Evolutionary conservation across 2,329 filamentous ascomycete species (phyloP).

Genomic region (Xylariaceae sp.): DNA sequence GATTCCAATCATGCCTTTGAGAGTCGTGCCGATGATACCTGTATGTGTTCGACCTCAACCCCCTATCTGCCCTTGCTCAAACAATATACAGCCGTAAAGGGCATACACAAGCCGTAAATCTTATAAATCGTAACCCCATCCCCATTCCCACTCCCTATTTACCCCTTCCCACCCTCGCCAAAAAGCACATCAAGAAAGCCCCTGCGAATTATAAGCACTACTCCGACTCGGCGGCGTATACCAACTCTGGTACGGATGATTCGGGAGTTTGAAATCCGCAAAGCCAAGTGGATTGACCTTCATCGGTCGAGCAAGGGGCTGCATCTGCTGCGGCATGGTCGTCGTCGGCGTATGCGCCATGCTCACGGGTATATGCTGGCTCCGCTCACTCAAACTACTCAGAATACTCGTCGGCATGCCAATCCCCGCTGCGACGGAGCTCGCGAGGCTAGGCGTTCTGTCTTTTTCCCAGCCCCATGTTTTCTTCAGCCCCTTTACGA

Average conservation of each 20-base stretch:
- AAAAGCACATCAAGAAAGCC: constrained; percentile 16
- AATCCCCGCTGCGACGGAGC: too few species aligned
- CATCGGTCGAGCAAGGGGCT: constrained; percentile 30
- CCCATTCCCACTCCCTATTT: background rate
- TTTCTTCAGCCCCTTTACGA: constrained; percentile 69
- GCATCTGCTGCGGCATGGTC: constrained; percentile 25
- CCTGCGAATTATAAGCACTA: constrained; percentile 25
- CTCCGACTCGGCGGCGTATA: constrained; percentile 67
- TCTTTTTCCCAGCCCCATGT: constrained; percentile 70
- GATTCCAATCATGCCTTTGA: too few species aligned
- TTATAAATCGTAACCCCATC: too few species aligned
- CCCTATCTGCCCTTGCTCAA: too few species aligned
- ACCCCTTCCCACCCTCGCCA: background rate
- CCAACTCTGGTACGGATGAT: constrained; percentile 77
- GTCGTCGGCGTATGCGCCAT: constrained; percentile 20
- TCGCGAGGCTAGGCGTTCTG: too few species aligned
- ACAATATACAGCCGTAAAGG: too few species aligned
- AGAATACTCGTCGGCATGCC: too few species aligned
- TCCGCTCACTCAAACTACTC: too few species aligned
- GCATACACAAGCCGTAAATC: too few species aligned
- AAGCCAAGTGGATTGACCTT: constrained; percentile 66
- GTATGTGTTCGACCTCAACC: too few species aligned
- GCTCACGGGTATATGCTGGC: constrained; percentile 20
- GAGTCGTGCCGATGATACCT: too few species aligned
- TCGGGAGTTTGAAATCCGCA: constrained; percentile 72